Conservation (phyloP, 2,329 filamentous ascomycete species). For the Aphanocladium album region DNA sequence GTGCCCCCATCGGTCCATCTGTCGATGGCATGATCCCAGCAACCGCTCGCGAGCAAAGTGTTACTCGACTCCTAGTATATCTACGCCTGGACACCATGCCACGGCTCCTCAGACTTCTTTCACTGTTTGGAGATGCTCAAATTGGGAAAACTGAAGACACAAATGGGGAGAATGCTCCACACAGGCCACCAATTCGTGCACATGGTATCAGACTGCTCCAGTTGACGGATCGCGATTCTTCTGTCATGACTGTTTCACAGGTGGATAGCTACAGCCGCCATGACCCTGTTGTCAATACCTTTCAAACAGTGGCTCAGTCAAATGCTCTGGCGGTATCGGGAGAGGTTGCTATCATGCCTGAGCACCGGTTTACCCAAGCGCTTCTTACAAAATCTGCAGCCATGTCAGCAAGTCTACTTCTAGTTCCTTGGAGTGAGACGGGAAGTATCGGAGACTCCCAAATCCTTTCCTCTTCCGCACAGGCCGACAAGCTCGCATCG, state of each 20-base stretch:
- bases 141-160: slow-evolving; percentile 19
- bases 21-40: slow-evolving; percentile 8
- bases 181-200: slow-evolving; percentile 55
- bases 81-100: slow-evolving; percentile 81
- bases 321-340: slow-evolving; percentile 74
- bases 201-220: slow-evolving; percentile 84
- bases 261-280: slow-evolving; percentile 65
- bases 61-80: slow-evolving; percentile 62
- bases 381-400: slow-evolving; percentile 66
- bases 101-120: slow-evolving; percentile 75
- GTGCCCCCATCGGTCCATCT: slow-evolving; percentile 31
- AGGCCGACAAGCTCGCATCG: slow-evolving; percentile 35
- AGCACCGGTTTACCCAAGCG: slow-evolving; percentile 72
- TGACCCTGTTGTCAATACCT: slow-evolving; percentile 87
- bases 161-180: slow-evolving; percentile 17
- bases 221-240: slow-evolving; percentile 86
- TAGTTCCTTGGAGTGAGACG: slow-evolving; percentile 87
- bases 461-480: slow-evolving; percentile 22
- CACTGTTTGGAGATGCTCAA: slow-evolving; percentile 58
- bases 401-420: slow-evolving; percentile 64
- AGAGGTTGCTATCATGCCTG: slow-evolving; percentile 73
- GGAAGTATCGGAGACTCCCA: slow-evolving; percentile 67
- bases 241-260: slow-evolving; percentile 90
- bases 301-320: slow-evolving; percentile 83
- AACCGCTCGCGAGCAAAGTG: slow-evolving; percentile 1